Base-by-base conservation (phyloP, 2,329 filamentous ascomycete species). In the Anisogramma anomala region DNA sequence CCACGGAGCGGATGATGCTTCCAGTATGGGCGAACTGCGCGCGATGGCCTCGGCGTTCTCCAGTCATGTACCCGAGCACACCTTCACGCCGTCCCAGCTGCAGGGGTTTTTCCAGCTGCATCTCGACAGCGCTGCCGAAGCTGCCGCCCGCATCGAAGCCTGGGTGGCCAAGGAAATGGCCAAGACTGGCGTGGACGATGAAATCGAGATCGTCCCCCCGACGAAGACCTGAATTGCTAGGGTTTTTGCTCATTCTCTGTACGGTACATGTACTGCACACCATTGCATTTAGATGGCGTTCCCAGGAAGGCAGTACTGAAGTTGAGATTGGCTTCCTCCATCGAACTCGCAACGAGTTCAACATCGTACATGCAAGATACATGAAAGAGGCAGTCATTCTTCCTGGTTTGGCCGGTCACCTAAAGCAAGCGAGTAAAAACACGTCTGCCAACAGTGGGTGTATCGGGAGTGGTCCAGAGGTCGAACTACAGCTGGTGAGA, bases 101-200 rank as follows among this genome's bases (percentile, higher is more conserved):
- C 58, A 61, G 37, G 58, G 57, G 0, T 61, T 58, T 41, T 61
- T 61, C 22, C 58, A 61, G 35, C 45, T 57, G 1, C 50, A 61
- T 40, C 45, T 61, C 2, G 55, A 57, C 11, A 55, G 51, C 14
- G 53, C 58, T 6, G 36, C 42, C 3, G 54, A 58, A 27, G 58
- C 58, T 2, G 49, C 49, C 8, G 48, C 49, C 3, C 52, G 19
- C 7, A 30, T 44, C 6, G 26, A 34, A 4, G 13, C 31, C 6
- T 47, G 45, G 45, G 41, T 41, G 19, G 41, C 41, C 1, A 44
- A 27, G 4, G 45, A 47, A 25, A 6, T 38, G 13, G 28, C 38
- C 3, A 41, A 33, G 11, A 27, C 13, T 8, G 14, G 17, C 13
- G 11, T 44, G 11, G 45, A 44, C 4, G 45, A 44, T 15, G 45